Conservation (phyloP, 2,329 filamentous ascomycete species). For the Arthrobotrys conoides region DNA sequence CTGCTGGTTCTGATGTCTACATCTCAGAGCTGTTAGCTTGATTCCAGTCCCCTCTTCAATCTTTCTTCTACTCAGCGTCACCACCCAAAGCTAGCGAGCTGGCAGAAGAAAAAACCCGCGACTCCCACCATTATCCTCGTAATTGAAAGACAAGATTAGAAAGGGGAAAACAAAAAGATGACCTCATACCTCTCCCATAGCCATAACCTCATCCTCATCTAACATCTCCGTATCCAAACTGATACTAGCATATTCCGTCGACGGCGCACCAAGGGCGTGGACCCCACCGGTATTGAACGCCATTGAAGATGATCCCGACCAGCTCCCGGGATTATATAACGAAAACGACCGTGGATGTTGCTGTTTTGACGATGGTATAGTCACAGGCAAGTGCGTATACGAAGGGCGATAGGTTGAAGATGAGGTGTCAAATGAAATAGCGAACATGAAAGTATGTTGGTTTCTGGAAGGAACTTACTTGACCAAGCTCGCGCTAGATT, state of each 20-base stretch:
- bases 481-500: slow-evolving; percentile 6
- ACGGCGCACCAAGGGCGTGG: slow-evolving; percentile 50
- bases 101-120: neutral
- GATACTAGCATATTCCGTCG: slow-evolving; percentile 52
- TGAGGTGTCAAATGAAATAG: slow-evolving; percentile 59
- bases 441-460: slow-evolving; percentile 39
- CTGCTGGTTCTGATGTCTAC: slow-evolving; percentile 25
- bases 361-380: neutral
- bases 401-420: slow-evolving; percentile 56
- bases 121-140: neutral
- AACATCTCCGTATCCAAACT: slow-evolving; percentile 61
- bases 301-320: slow-evolving; percentile 22
- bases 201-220: slow-evolving; percentile 60
- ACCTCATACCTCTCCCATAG: slow-evolving; percentile 49
- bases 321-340: neutral
- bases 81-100: neutral
- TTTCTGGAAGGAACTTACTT: neutral
- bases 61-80: neutral
- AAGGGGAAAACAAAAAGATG: neutral
- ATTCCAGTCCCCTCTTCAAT: neutral
- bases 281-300: slow-evolving; percentile 51
- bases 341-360: neutral
- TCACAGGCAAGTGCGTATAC: slow-evolving; percentile 11
- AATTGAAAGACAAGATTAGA: slow-evolving; percentile 1
- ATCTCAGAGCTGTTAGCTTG: slow-evolving; percentile 8